Base-by-base conservation (phyloP, 2,329 filamentous ascomycete genomes). In the Alternaria triticina region DNA sequence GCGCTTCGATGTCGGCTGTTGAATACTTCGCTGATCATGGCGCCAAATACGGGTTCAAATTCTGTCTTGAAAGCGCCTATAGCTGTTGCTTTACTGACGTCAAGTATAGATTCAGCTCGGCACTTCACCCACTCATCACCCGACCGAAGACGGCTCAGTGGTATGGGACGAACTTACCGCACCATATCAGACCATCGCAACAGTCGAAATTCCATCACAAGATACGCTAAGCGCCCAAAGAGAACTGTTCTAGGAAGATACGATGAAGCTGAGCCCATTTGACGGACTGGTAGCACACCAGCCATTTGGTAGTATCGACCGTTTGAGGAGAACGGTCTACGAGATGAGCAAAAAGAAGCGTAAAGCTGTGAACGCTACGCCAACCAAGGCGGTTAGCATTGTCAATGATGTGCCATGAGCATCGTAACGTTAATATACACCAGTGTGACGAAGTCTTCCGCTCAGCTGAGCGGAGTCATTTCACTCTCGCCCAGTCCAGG, bases 151-250 rank as follows among this genome's bases (percentile, higher is more conserved):
- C 54, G 72, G 67, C 10, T 73, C 68, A 10, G 63, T 72, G 9
- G 71, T 73, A 3, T 78, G 74, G 76, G 72, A 78, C 27, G 71
- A 79, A 67, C 69, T 62, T 6, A 74, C 74, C 17, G 68, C 70
- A 13, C 74, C 73, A 2, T 78, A 74, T 45, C 73, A 79, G 25
- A 74, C 72, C 7, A 69, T 77, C 8, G 75, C 66, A 3, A 71
- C 64, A 4, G 47, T 77, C 1, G 67, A 67, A 15, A 71, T 79
- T 20, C 72, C 72, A 1, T 63, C 69, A 12, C 73, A 79, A 50
- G 66, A 77, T 52, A 63, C 69, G 4, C 68, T 76, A 15, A 63
- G 59, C 5, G 65, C 72, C 2, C 56, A 68, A 45, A 59, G 75
- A 6, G 63, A 70, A 33, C 64, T 67, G 0, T 77, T 72, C 30